Conservation (phyloP, 176 grass and related monocot species). For the Avena insularis region DNA sequence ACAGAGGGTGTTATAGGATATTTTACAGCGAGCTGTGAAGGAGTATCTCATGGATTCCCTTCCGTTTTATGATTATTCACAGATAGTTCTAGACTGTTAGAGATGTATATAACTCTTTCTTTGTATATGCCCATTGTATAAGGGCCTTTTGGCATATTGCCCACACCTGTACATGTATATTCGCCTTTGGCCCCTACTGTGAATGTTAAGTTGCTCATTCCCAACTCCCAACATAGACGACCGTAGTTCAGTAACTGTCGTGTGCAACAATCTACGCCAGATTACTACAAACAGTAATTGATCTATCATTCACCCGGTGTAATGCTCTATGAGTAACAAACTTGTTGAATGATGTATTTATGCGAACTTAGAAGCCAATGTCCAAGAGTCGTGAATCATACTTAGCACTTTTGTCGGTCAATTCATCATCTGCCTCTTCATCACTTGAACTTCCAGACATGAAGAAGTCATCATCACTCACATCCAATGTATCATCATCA, state of each 20-base stretch:
- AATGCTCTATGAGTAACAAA: not conserved
- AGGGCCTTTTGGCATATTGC: too few species aligned
- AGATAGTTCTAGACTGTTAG: not conserved
- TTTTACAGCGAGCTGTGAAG: not conserved
- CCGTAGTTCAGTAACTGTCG: not conserved
- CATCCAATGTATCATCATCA: conserved; percentile 90
- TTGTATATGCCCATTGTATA: too few species aligned
- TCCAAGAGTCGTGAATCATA: conserved; percentile 45
- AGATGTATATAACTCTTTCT: too few species aligned
- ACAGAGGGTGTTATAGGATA: conserved; percentile 1
- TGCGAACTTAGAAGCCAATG: not conserved
- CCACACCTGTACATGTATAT: too few species aligned
- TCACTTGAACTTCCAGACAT: conserved; percentile 97
- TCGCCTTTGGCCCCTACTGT: too few species aligned
- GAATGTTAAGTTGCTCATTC: too few species aligned
- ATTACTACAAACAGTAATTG: not conserved
- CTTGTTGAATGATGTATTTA: conserved; percentile 17
- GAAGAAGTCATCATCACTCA: conserved; percentile 97
- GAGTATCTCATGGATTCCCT: not conserved
- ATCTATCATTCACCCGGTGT: not conserved
- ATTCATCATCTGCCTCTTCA: conserved; percentile 99
- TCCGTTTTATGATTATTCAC: not conserved
- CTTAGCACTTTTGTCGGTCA: conserved; percentile 96
- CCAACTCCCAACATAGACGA: not conserved
- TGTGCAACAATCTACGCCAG: not conserved